Evolutionary conservation across 2,329 filamentous ascomycete species (phyloP), one percentile per base, ranked within the genome.

Genomic region (Sarocladium oryzae): DNA sequence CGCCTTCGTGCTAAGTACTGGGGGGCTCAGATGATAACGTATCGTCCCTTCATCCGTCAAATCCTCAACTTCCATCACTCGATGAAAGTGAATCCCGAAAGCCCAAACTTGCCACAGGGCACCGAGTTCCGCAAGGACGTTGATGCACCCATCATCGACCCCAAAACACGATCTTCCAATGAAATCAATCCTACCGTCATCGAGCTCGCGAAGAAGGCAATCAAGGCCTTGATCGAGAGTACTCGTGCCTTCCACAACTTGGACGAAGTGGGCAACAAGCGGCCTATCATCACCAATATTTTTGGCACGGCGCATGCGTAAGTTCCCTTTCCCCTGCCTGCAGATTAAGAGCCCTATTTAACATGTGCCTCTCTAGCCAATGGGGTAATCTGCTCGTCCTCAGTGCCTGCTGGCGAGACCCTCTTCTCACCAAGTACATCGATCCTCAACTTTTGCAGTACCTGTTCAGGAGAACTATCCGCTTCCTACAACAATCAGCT

Each of bases 271-370:
- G 73, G 79, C 15, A 68, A 71, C n/a, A 69, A 79, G 55, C 81
- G 89, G 26, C 81, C 88, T 8, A 85, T 96, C 49, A 84, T 97
- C 51, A 97, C 92, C n/a, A 97, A 96, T 60, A 85, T 96, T 21
- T 95, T 96, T 68, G 91, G 92, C 50, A 97, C 92, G 16, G 87
- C 90, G 55, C 92, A 96, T 75, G 91, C 92, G 88, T 95, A 87
- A 81, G 89, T 82, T 49, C 11, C 32, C 2, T 30, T 7, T 30
- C 33, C 26, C 18, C 28, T 23, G 51, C 48, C 30, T 11, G 7
- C 43, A 5, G 10, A 10, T 30, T 45, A 15, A 23, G 23, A 10
- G n/a, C n/a, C n/a, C n/a, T n/a, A n/a, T n/a, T n/a, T n/a, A 16
- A 49, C 36, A 24, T 36, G 11, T 9, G n/a, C 13, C 4, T 21